Base-by-base conservation (phyloP, 352 stramenopile species). In the Globisporangium perplexum region DNA sequence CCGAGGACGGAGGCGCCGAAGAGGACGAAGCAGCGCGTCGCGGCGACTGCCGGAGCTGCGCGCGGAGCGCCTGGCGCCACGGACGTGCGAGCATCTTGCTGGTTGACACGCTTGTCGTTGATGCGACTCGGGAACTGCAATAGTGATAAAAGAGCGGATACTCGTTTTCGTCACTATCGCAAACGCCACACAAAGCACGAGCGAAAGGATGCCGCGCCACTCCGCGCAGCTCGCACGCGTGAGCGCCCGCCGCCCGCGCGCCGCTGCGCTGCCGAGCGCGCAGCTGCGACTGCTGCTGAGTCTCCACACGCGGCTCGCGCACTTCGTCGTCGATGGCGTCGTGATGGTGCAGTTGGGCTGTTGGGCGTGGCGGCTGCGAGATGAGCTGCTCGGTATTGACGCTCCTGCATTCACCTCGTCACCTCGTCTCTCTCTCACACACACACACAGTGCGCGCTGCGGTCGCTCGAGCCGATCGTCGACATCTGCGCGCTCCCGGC, bases 251-350 rank as follows among this genome's bases (percentile, higher is more conserved):
- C 57, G 46, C 23, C 74, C 70, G 30, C 55, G 72, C 5, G 24
- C 74, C 31, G 36, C 74, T 22, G 6, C 11, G 24, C 46, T 17
- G 11, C 24, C 33, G 33, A 18, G 33, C 33, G 33, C 23, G 18
- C 43, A 57, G 15, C 4, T 68, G 12, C 63, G 38, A 18, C 53
- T 71, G 3, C 55, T 70, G 2, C 72, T 71, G 31, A 83, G 85
- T 60, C 61, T 85, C 24, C 71, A 73, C 6, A 52, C 77, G 3
- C 57, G 12, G 0, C 48, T 85, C 42, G 53, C 82, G 48, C 79
- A 90, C 45, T 76, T 68, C 44, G 53, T 90, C 18, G 66, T 68
- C 14, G 64, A 74, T 35, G 66, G 67, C 10, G 48, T 61, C 14
- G 47, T 87, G 24, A 67, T 66, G 69, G 77, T 88, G 36, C 30